These are phyloP conservation scores for Citrus sinensis DNA, from an alignment of 345 rosid species.

Conservation along the genomic window DVS_A1.0 CM039161.1:6763001-6763500, in stretches of 20 bases:
- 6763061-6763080: slow-evolving; percentile 26
- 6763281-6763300: slow-evolving; percentile 48
- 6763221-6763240: too few species aligned
- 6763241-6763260: not conserved
- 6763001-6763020: not conserved
- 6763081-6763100: slow-evolving; percentile 45
- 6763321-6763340: slow-evolving; percentile 31
- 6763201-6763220: not conserved
- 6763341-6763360: slow-evolving; percentile 57
- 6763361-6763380: slow-evolving; percentile 69
- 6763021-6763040: not conserved
- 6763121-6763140: slow-evolving; percentile 38
- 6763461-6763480: not conserved
- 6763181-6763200: not conserved
- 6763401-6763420: slow-evolving; percentile 57
- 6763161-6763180: slow-evolving; percentile 41
- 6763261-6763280: slow-evolving; percentile 46
- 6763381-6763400: slow-evolving; percentile 56
- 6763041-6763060: not conserved
- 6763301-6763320: slow-evolving; percentile 35
- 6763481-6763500: slow-evolving; percentile 27
- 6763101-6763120: slow-evolving; percentile 42
- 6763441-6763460: not conserved
- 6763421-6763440: slow-evolving; percentile 24
- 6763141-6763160: slow-evolving; percentile 40